Conservation (phyloP, 2,329 filamentous ascomycete genomes). For the Sclerotinia minor region DNA sequence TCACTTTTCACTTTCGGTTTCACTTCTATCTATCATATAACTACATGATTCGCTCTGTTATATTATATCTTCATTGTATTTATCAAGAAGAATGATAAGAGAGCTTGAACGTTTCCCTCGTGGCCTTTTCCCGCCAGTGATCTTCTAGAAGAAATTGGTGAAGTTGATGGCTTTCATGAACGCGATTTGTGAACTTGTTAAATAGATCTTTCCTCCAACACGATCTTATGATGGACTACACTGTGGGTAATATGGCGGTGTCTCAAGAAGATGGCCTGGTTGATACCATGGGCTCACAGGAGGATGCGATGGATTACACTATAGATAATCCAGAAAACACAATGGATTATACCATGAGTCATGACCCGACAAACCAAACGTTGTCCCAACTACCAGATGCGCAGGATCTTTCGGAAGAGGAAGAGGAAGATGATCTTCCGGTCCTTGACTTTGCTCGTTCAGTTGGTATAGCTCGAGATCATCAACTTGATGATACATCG, state of each 20-base stretch:
- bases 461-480: constrained; percentile 35
- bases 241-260: neutral
- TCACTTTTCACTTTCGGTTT: constrained; percentile 1
- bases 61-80: neutral
- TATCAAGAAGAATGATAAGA: neutral
- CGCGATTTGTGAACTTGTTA: neutral
- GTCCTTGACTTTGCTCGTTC: constrained; percentile 39
- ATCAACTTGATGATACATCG: constrained; percentile 30
- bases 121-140: too few relatives aligned
- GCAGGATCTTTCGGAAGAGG: neutral
- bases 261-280: neutral
- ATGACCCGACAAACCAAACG: neutral
- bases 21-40: neutral
- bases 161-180: neutral
- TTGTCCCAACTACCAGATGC: constrained; percentile 13
- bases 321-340: neutral
- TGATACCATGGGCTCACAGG: neutral
- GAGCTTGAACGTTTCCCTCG: neutral
- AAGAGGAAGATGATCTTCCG: constrained; percentile 30
- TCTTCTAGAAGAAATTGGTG: neutral
- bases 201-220: neutral
- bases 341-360: constrained; percentile 8
- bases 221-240: neutral
- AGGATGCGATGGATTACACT: neutral
- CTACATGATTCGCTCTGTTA: too few relatives aligned